Evolutionary conservation across 2,329 filamentous ascomycete genomes (phyloP), one percentile per base, ranked within the genome.

Genomic region (Penicillium sp.): DNA sequence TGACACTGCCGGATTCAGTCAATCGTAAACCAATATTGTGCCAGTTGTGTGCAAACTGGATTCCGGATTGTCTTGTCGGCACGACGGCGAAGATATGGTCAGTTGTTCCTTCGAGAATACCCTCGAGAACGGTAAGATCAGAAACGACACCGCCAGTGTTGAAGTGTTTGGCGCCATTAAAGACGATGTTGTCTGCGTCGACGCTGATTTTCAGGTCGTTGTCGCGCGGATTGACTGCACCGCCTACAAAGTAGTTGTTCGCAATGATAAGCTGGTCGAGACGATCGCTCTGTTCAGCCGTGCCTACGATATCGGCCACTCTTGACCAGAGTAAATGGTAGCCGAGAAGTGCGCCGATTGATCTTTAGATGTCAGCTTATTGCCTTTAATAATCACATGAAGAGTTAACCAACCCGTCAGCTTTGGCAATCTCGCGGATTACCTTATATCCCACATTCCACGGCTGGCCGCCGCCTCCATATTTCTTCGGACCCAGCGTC

Each of bases 131-230:
- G 0, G 84, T 87, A 20, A 88, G 70, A 58, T 88, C 85, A 0
- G 83, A 86, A 2, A 88, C 76, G 0, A 86, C 84, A 24, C 84
- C 85, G 0, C 85, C 85, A 0, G 85, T 88, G 64, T 85, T 88
- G 75, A 88, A 88, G 69, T 81, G 77, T 68, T 88, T 88, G 68
- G 77, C 78, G 1, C 85, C 84, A 57, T 82, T 81, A 68, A 85
- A 87, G 2, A 84, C 66, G 14, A 87, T 67, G 2, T 78, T 71
- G 3, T 83, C 79, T 1, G 80, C 82, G 1, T 83, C 75, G 1
- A 75, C 68, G 0, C 75, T 82, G 59, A 86, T 83, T 28, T 76
- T 80, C 8, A 86, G 69, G 62, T 87, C 84, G 40, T 73, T 82
- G 64, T 88, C 84, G 3, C 85, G 79, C 0, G 84, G 84, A 61